Conservation (phyloP, 345 rosid species). For the Aquilaria yunnanensis region DNA sequence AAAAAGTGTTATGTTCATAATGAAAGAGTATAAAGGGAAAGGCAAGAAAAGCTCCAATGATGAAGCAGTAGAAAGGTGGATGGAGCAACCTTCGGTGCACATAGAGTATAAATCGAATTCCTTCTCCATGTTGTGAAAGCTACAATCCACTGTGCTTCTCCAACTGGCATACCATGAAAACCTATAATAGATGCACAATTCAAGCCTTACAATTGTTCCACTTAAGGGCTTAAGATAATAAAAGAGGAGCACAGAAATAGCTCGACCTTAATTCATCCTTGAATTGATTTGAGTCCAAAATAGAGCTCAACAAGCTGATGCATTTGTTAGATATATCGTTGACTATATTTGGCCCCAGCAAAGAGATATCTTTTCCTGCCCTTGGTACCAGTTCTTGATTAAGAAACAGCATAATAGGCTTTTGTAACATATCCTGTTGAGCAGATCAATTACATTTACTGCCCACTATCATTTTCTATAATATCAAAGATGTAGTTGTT, state of each 20-base stretch:
- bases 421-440: conserved; percentile 61
- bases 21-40: background rate
- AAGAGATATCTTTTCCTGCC: conserved; percentile 29
- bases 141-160: conserved; percentile 32
- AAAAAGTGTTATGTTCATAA: conserved; percentile 17
- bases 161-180: conserved; percentile 53
- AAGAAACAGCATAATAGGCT: conserved; percentile 61
- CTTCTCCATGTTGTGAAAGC: conserved; percentile 29
- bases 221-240: conserved; percentile 10
- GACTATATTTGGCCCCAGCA: conserved; percentile 29
- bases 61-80: conserved; percentile 5
- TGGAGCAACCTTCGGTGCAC: conserved; percentile 36
- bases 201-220: conserved; percentile 6
- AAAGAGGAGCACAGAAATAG: background rate
- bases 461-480: too few relatives aligned
- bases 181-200: conserved; percentile 32
- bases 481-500: too few relatives aligned
- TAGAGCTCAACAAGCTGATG: conserved; percentile 22
- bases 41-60: background rate
- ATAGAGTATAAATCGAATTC: conserved; percentile 25
- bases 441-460: conserved; percentile 9
- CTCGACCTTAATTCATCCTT: conserved; percentile 41
- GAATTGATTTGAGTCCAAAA: conserved; percentile 36
- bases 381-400: conserved; percentile 42
- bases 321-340: conserved; percentile 31